Percentiles rank a stretch among this genome's conserved stretches.
Conservation (phyloP, 2,329 filamentous ascomycete genomes). For the Corynespora cassiicola region DNA sequence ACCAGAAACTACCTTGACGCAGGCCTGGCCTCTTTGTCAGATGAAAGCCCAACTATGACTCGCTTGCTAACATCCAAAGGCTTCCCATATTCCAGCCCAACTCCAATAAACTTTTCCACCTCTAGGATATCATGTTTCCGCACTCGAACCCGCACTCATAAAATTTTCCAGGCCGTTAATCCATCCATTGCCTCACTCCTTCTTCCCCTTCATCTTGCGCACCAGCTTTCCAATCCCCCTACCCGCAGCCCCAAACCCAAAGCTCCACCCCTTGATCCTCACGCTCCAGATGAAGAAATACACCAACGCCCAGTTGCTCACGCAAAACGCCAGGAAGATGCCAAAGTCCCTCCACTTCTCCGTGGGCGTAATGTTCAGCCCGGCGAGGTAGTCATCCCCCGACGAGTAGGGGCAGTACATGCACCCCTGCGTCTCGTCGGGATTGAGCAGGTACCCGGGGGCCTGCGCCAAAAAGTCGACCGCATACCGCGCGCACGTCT, state of each 20-base stretch:
- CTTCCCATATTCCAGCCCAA: too few relatives aligned
- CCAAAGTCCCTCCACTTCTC: constrained; percentile 78
- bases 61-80: too few relatives aligned
- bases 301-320: constrained; percentile 74
- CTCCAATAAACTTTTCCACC: too few relatives aligned
- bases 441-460: constrained; percentile 70
- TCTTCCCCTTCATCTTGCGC: constrained; percentile 20
- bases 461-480: constrained; percentile 62
- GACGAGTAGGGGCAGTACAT: constrained; percentile 72
- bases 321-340: constrained; percentile 73
- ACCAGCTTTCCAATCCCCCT: constrained; percentile 48
- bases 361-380: constrained; percentile 59
- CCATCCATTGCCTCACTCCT: too few relatives aligned
- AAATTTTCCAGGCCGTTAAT: too few relatives aligned
- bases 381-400: constrained; percentile 71
- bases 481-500: constrained; percentile 72
- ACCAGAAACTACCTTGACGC: too few relatives aligned
- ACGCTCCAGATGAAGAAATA: constrained; percentile 82
- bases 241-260: constrained; percentile 69
- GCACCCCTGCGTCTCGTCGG: constrained; percentile 64
- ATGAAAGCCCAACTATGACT: too few relatives aligned
- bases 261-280: constrained; percentile 72
- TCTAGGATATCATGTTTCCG: too few relatives aligned
- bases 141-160: too few relatives aligned
- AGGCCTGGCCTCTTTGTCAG: too few relatives aligned